Conservation (phyloP, 306 rosid genomes). For the Begonia loranthoides region DNA sequence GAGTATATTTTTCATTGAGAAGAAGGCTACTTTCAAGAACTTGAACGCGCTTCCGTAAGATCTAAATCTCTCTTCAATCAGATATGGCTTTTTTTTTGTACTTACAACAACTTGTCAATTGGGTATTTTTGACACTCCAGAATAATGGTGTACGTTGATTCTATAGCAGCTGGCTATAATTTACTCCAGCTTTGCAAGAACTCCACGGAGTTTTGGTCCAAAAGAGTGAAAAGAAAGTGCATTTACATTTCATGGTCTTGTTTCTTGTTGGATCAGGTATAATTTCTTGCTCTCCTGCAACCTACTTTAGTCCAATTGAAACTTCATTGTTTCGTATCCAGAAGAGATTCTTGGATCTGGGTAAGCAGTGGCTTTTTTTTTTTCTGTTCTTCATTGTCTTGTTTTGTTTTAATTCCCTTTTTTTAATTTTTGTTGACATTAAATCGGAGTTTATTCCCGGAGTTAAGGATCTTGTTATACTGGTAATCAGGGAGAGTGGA, state of each 20-base stretch:
- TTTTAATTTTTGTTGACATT: no score
- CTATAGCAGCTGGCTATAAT: constrained; percentile 53
- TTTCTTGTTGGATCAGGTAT: constrained; percentile 64
- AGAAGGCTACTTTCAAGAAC: constrained; percentile 45
- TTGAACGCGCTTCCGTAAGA: constrained; percentile 42
- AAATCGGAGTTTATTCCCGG: no score
- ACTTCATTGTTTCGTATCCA: no score
- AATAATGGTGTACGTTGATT: constrained; percentile 30
- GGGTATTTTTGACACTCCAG: constrained; percentile 14
- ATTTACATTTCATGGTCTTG: constrained; percentile 38
- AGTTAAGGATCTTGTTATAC: no score
- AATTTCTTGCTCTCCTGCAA: no score
- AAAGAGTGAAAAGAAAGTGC: constrained; percentile 10
- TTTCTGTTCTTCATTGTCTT: no score
- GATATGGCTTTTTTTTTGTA: background rate
- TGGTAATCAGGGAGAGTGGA: no score
- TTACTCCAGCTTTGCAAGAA: constrained; percentile 34
- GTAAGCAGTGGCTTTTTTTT: no score
- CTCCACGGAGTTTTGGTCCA: constrained; percentile 11
- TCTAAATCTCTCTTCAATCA: background rate
- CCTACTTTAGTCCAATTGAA: no score
- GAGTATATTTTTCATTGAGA: constrained; percentile 13
- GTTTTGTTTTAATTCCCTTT: no score
- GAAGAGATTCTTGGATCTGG: no score
- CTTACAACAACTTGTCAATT: background rate